Evolutionary conservation across 164 flowering plant genomes (phyloP).

Genomic region (Magnolia officinalis): DNA sequence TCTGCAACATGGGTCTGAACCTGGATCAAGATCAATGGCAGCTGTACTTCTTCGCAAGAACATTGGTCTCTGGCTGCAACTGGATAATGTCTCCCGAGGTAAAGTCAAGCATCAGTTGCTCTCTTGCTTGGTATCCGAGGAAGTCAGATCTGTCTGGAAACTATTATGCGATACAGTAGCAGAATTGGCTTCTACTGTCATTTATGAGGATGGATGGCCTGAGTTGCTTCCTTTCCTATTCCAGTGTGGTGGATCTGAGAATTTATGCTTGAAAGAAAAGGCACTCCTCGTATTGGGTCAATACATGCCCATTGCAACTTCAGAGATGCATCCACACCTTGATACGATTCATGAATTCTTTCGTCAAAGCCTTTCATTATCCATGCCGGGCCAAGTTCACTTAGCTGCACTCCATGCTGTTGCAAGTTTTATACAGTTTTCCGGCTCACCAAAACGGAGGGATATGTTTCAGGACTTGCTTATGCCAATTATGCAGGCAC

Average conservation of each 20-base stretch:
- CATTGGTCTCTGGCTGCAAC: conserved; percentile 19
- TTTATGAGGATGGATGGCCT: conserved; percentile 26
- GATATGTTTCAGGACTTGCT: conserved; percentile 26
- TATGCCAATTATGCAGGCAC: conserved; percentile 24
- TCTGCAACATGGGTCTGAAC: conserved; percentile 20
- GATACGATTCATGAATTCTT: conserved; percentile 18
- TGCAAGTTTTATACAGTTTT: conserved; percentile 25
- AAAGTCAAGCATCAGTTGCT: conserved; percentile 18
- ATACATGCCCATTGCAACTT: conserved; percentile 19
- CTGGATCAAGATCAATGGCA: conserved; percentile 26
- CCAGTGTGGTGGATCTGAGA: conserved; percentile 17
- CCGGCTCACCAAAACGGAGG: conserved; percentile 5
- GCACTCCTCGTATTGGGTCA: conserved; percentile 23
- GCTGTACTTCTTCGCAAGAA: conserved; percentile 30
- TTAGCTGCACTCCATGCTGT: conserved; percentile 27
- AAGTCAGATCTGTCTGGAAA: conserved; percentile 16
- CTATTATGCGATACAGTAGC: conserved; percentile 28
- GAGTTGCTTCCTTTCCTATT: conserved; percentile 30
- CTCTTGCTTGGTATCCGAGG: conserved; percentile 18
- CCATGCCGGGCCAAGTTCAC: conserved; percentile 13
- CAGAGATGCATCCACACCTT: conserved; percentile 14
- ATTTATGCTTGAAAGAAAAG: conserved; percentile 15
- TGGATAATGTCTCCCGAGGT: conserved; percentile 15
- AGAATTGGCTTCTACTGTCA: conserved; percentile 22
- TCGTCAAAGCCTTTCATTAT: conserved; percentile 11